These are phyloP conservation scores for Coemansia asiatica DNA, from an alignment of 192 early-diverging fungal species.

Conservation along the genomic window DNA sequence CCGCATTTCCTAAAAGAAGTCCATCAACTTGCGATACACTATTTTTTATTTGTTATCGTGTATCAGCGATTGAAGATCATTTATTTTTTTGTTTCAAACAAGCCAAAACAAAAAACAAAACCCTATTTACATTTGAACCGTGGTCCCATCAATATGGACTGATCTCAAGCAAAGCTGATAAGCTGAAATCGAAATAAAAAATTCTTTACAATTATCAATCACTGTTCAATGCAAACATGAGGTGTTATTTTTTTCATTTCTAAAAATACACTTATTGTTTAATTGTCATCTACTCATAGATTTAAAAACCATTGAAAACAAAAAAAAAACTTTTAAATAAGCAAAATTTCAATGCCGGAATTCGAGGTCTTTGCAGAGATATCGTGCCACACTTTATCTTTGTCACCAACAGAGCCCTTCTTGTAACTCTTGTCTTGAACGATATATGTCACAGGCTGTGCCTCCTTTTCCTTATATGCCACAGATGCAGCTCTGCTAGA, in stretches of 20 bases:
- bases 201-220: neutral
- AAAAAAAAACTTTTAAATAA: neutral
- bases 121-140: neutral
- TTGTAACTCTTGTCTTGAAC: conserved; percentile 22
- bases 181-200: neutral
- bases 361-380: conserved; percentile 25
- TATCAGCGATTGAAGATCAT: neutral
- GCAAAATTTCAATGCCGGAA: conserved; percentile 14
- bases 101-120: neutral
- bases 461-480: neutral
- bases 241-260: neutral
- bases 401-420: conserved; percentile 13
- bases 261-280: neutral
- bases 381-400: conserved; percentile 11
- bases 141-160: neutral
- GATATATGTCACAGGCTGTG: conserved; percentile 11
- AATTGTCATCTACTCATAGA: neutral
- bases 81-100: neutral
- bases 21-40: too few relatives aligned
- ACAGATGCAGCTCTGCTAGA: conserved; percentile 15
- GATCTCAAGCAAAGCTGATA: neutral
- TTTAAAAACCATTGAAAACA: neutral
- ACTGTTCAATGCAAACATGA: neutral
- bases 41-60: neutral
- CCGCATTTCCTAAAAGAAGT: neutral